Evolutionary conservation across 306 rosid genomes (phyloP).

Genomic region (Lablab purpureus): DNA sequence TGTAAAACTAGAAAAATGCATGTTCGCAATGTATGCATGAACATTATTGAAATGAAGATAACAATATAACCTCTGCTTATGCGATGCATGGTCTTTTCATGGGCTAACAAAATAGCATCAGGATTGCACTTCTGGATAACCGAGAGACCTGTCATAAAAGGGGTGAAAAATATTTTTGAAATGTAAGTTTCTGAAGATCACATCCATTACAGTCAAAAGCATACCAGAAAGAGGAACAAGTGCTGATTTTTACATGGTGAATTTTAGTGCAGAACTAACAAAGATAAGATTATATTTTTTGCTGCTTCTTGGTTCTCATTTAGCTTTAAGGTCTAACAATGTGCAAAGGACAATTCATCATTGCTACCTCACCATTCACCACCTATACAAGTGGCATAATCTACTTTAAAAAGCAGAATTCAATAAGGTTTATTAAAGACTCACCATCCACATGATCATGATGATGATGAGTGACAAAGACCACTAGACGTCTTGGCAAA

Average conservation of each 20-base stretch:
- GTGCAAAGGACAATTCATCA: constrained; percentile 30
- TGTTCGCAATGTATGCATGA: constrained; percentile 11
- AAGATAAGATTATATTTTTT: constrained; percentile 15
- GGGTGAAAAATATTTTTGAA: constrained; percentile 13
- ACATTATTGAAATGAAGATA: constrained; percentile 38
- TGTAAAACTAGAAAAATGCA: constrained; percentile 19
- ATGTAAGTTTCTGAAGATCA: constrained; percentile 25
- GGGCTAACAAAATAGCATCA: constrained; percentile 74
- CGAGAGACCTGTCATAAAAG: constrained; percentile 78
- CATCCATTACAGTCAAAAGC: constrained; percentile 28
- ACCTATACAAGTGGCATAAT: constrained; percentile 21
- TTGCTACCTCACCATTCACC: constrained; percentile 32
- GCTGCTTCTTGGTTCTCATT: constrained; percentile 22
- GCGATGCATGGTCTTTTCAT: constrained; percentile 78
- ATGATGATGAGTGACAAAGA: constrained; percentile 92
- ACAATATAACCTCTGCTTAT: constrained; percentile 69
- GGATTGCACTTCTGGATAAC: constrained; percentile 85
- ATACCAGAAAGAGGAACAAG: constrained; percentile 30
- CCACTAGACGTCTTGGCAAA: constrained; percentile 79
- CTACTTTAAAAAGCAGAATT: constrained; percentile 10
- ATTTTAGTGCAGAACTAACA: constrained; percentile 38
- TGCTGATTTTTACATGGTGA: constrained; percentile 28
- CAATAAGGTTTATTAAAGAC: constrained; percentile 35
- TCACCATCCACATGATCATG: constrained; percentile 87
- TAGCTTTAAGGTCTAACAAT: constrained; percentile 18